phyloP scores from a whole-genome alignment of 352 stramenopile genomes.

The Globisporangium nodosum region DNA sequence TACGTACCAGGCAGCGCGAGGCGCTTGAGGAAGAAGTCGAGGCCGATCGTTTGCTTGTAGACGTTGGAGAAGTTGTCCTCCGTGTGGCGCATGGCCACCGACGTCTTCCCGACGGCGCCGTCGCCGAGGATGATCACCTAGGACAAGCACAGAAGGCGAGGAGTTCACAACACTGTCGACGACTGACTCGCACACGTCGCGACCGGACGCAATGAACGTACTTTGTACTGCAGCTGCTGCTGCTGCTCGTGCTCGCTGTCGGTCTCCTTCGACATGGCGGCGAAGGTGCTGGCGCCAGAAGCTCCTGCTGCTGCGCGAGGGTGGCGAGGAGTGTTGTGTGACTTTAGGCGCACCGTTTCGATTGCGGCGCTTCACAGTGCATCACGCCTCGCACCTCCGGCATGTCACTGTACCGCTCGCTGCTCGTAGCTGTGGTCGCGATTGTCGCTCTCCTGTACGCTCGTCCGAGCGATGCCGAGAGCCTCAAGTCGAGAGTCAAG shows the following conservation, averaged over 20 bases:
- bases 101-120: conserved; percentile 94
- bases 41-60: conserved; percentile 94
- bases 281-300: background rate
- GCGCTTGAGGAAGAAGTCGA: conserved; percentile 95
- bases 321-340: background rate
- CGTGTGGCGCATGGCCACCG: conserved; percentile 89
- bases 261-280: conserved; percentile 74
- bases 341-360: background rate
- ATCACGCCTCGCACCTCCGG: background rate
- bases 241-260: conserved; percentile 78
- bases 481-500: conserved; percentile 21
- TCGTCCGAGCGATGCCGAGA: background rate
- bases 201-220: conserved; percentile 7
- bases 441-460: background rate
- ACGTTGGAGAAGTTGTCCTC: conserved; percentile 90
- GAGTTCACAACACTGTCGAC: background rate
- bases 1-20: conserved; percentile 78
- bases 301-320: background rate
- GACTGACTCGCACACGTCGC: background rate
- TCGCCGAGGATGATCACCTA: conserved; percentile 93
- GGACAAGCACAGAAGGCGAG: background rate
- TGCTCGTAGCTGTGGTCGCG: background rate
- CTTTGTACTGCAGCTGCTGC: conserved; percentile 88
- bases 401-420: background rate
- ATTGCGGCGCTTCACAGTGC: background rate